phyloP scores from a whole-genome alignment of 306 rosid genomes.

The Carpinus fangiana region DNA sequence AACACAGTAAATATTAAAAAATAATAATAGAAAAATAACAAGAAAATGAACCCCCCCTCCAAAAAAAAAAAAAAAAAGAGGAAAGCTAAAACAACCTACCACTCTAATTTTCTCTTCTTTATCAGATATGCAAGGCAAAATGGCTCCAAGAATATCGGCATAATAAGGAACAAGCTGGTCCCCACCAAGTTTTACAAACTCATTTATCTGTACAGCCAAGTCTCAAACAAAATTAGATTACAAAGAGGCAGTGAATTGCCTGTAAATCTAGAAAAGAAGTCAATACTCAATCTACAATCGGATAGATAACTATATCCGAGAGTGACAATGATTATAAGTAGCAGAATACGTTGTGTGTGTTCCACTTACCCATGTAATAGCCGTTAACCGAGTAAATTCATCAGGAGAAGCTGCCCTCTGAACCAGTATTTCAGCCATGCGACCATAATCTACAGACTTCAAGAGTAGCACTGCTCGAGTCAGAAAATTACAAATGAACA shows the following conservation, averaged over 20 bases:
- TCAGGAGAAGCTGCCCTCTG: conserved; percentile 87
- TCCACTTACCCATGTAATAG: conserved; percentile 87
- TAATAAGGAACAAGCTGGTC: conserved; percentile 97
- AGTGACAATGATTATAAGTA: conserved; percentile 13
- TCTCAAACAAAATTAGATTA: conserved; percentile 14
- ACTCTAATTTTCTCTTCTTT: conserved; percentile 99
- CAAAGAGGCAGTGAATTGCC: conserved; percentile 1
- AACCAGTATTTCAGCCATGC: conserved; percentile 98
- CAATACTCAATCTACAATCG: not conserved
- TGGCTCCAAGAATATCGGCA: conserved; percentile 95
- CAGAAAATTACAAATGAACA: conserved; percentile 91
- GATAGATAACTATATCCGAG: not conserved
- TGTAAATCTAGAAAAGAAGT: conserved; percentile 4
- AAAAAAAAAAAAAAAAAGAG: not conserved
- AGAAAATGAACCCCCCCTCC: not conserved
- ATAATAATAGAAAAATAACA: too few relatives aligned
- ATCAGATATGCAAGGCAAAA: conserved; percentile 97
- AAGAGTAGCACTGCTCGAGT: conserved; percentile 99
- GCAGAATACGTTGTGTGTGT: conserved; percentile 7
- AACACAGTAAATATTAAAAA: not conserved
- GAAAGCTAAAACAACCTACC: conserved; percentile 50
- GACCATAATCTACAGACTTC: conserved; percentile 99
- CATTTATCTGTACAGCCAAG: conserved; percentile 64
- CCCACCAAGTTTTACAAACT: conserved; percentile 98
- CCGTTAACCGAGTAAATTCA: conserved; percentile 95